Base-by-base conservation (phyloP, 2,329 filamentous ascomycete genomes). In the Xylaria digitata region DNA sequence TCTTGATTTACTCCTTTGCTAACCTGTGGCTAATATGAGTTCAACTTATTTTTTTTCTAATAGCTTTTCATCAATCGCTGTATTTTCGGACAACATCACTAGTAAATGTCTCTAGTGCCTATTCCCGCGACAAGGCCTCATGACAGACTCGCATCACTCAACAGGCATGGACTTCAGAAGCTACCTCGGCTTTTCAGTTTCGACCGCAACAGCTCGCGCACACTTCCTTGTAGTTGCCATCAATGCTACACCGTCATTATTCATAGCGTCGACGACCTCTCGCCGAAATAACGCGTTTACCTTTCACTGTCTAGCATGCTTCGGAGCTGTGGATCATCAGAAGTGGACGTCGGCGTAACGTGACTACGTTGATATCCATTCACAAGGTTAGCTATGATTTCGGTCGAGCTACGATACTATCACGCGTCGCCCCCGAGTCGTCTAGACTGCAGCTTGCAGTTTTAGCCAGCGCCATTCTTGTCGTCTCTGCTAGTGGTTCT, bases 381-480 rank as follows among this genome's bases (percentile, higher is more conserved):
- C 34, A 19, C 21, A 21, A 42, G 5, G 49, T 9, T 23, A 26
- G 43, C 34, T 34, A n/a, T 26, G 1, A 50, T 53, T 23, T 17
- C 42, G 26, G n/a, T 40, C 21, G 8, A 53, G 34, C 45, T n/a
- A 40, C 32, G 55, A 64, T 67, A 9, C 37, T 13, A 49, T 65
- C 56, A 34, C 56, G 32, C 17, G 7, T 37, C 37, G 8, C 19
- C 34, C 11, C 6, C 48, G 32, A 52, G 4, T 9, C 6, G 2
- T 3, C 56, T 30, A 26, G 32, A 34, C 30, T 23, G 55, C 17
- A 17, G 34, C 34, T 45, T 19, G 1, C 42, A 13, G 43, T 8
- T 45, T 13, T 52, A n/a, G 17, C 21, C 17, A 57, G 11, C 17
- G 13, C 11, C 17, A 48, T 26, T 45, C 2, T 45, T 21, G 30